A percentile compares a stretch with the other conserved stretches of the same genome.
phyloP scores from a whole-genome alignment of 2,329 filamentous ascomycete species.

The Ambrosiella cleistominuta region DNA sequence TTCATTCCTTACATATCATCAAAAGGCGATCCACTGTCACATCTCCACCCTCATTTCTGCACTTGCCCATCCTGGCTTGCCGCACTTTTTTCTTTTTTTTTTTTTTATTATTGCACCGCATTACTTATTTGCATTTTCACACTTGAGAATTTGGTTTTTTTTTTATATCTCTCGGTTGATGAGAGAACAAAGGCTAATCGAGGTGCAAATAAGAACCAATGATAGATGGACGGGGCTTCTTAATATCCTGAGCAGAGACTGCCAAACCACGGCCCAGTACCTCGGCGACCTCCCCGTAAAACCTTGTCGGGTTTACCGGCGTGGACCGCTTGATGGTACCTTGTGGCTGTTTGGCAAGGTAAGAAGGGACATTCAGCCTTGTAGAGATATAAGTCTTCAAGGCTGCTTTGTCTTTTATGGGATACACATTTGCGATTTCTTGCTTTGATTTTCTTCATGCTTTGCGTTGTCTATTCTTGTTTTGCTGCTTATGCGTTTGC shows the following conservation, averaged over 20 bases:
- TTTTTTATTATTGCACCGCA: neutral
- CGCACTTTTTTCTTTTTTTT: neutral
- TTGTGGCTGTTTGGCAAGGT: neutral
- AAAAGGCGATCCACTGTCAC: neutral
- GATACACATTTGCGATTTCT: neutral
- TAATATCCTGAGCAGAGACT: constrained; percentile 1
- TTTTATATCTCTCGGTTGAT: neutral
- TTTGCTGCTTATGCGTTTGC: neutral
- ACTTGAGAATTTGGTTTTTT: constrained; percentile 4
- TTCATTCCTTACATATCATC: neutral
- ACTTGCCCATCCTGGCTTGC: neutral
- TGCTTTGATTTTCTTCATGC: neutral
- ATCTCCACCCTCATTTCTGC: neutral
- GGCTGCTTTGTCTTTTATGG: neutral
- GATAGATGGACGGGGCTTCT: neutral
- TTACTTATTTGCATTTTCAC: neutral
- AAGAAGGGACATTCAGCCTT: neutral
- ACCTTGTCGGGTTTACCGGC: neutral
- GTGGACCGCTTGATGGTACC: neutral
- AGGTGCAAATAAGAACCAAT: neutral
- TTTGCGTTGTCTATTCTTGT: neutral
- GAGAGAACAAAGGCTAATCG: neutral
- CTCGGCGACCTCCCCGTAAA: neutral
- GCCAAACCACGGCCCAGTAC: neutral
- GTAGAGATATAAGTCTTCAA: neutral